Percentiles rank a stretch among this genome's conserved stretches.
phyloP scores from a whole-genome alignment of 2,329 filamentous ascomycete species.

The Aciculosporium take region DNA sequence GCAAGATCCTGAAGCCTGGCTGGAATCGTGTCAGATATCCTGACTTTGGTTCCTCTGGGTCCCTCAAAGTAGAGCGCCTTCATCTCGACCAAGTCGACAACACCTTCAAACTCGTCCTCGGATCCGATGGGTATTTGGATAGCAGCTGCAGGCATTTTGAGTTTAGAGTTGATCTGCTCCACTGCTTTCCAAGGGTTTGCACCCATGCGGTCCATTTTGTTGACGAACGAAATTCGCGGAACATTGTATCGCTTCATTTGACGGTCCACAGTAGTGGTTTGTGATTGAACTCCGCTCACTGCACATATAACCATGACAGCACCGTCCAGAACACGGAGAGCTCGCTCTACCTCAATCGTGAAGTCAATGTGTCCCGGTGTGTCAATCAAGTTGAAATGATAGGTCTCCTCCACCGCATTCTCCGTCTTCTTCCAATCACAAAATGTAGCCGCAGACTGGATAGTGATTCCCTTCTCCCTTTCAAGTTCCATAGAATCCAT shows the following conservation, averaged over 20 bases:
- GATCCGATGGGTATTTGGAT: constrained; percentile 87
- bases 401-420: constrained; percentile 72
- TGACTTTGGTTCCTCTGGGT: constrained; percentile 60
- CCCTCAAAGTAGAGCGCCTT: constrained; percentile 89
- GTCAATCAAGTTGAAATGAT: constrained; percentile 97
- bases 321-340: constrained; percentile 84
- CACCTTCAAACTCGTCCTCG: constrained; percentile 83
- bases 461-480: constrained; percentile 96
- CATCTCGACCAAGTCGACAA: constrained; percentile 87
- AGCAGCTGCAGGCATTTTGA: constrained; percentile 83
- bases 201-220: constrained; percentile 99
- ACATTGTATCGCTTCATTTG: constrained; percentile 99
- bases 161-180: constrained; percentile 93
- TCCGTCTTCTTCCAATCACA: constrained; percentile 90
- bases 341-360: constrained; percentile 95
- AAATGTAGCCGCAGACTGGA: constrained; percentile 95
- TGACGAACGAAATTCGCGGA: constrained; percentile 88
- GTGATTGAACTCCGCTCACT: constrained; percentile 90
- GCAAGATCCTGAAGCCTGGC: constrained; percentile 62
- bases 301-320: constrained; percentile 98
- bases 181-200: constrained; percentile 96
- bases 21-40: constrained; percentile 66
- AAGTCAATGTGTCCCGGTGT: constrained; percentile 98
- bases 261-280: constrained; percentile 94
- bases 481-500: constrained; percentile 99